These are phyloP conservation scores for Globisporangium heterothallicum DNA, from an alignment of 352 stramenopile genomes.

Conservation along the genomic window DNA sequence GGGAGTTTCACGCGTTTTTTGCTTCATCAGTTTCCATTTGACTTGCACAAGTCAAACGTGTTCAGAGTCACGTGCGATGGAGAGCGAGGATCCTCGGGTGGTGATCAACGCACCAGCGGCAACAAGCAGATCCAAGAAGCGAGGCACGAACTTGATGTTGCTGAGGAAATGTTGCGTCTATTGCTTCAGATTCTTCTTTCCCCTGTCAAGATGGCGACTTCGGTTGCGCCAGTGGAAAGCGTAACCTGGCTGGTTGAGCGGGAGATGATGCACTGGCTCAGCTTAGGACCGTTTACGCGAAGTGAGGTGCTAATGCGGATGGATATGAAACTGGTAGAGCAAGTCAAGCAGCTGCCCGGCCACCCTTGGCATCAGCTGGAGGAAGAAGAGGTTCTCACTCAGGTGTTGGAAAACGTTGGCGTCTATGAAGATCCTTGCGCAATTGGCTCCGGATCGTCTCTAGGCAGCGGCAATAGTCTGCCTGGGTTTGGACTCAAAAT, in stretches of 20 bases:
- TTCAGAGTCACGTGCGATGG: constrained; percentile 4
- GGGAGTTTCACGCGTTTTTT: constrained; percentile 53
- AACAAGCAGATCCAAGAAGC: constrained; percentile 19
- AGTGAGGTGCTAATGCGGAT: constrained; percentile 61
- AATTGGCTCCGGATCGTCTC: constrained; percentile 1
- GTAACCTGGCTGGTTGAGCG: constrained; percentile 49
- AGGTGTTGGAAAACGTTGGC: constrained; percentile 57
- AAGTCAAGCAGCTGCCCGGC: constrained; percentile 47
- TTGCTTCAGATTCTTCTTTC: constrained; percentile 55
- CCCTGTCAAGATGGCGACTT: constrained; percentile 41
- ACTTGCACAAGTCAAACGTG: constrained; percentile 4
- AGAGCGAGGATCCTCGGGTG: neutral
- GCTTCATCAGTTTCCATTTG: constrained; percentile 47
- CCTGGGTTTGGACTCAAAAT: constrained; percentile 63
- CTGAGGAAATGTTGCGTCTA: constrained; percentile 61
- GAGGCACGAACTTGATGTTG: constrained; percentile 41
- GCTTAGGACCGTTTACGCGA: constrained; percentile 55
- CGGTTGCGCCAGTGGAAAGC: constrained; percentile 21
- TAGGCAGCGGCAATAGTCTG: constrained; percentile 14
- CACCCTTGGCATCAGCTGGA: constrained; percentile 57
- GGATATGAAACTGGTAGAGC: constrained; percentile 72
- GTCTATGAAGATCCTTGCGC: constrained; percentile 45
- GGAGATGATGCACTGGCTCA: constrained; percentile 77
- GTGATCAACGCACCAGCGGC: constrained; percentile 10
- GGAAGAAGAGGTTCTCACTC: constrained; percentile 73